Conservation (phyloP, 148 eudicot species). For the Rhododendron williamsianum region DNA sequence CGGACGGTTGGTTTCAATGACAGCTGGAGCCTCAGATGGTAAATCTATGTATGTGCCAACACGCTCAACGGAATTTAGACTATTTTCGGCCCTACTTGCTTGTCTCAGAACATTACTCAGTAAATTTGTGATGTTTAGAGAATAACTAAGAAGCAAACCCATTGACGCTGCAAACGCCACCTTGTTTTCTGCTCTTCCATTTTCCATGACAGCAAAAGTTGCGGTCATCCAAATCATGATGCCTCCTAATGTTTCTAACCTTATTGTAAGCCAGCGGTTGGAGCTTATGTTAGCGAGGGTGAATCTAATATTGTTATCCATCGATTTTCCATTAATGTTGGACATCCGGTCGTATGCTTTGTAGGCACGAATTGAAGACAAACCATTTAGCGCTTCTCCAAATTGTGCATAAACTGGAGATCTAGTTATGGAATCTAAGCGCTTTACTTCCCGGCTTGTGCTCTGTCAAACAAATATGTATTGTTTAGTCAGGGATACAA, state of each 20-base stretch:
- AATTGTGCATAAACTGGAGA: slow-evolving; percentile 66
- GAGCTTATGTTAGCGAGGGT: slow-evolving; percentile 43
- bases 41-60: slow-evolving; percentile 52
- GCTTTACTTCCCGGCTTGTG: slow-evolving; percentile 55
- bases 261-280: slow-evolving; percentile 57
- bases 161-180: slow-evolving; percentile 52
- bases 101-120: slow-evolving; percentile 47
- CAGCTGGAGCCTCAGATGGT: slow-evolving; percentile 51
- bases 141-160: slow-evolving; percentile 63
- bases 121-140: slow-evolving; percentile 50
- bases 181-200: slow-evolving; percentile 33
- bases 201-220: slow-evolving; percentile 58
- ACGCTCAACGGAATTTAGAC: slow-evolving; percentile 58
- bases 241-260: slow-evolving; percentile 53
- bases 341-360: slow-evolving; percentile 56
- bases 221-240: slow-evolving; percentile 62
- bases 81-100: slow-evolving; percentile 65
- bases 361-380: slow-evolving; percentile 56
- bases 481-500: not conserved
- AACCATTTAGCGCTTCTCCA: slow-evolving; percentile 56
- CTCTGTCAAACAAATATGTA: slow-evolving; percentile 27
- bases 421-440: slow-evolving; percentile 54
- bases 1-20: slow-evolving; percentile 36
- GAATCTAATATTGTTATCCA: slow-evolving; percentile 56
- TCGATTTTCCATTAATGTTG: slow-evolving; percentile 40